Evolutionary conservation across 192 early-diverging fungal species (phyloP), one percentile per base, ranked within the genome.

Genomic region (Linnemannia hyalina): DNA sequence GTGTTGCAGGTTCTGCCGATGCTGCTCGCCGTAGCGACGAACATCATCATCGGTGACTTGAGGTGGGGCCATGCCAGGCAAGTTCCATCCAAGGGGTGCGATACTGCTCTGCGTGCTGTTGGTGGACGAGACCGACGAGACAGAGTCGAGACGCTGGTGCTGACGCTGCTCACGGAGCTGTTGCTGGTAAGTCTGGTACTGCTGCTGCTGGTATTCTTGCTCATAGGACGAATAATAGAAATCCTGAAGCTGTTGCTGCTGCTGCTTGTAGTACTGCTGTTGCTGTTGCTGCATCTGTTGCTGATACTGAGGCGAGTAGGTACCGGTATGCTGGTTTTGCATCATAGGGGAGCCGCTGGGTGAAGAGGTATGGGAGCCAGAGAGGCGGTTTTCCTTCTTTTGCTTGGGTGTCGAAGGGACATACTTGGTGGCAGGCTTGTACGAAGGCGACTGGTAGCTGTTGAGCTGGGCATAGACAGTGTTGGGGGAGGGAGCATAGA

Each of bases 131-230:
- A 76, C 46, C 6, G 84, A 86, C 23, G 75, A 77, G 29, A 82
- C 75, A 20, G 81, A 82, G 41, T 77, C 80, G n/a, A 75, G 20
- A 22, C 74, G 52, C 46, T 85, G 83, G 32, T 60, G 84, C 26
- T 84, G 77, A 68, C 69, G 77, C 42, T 71, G 80, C 32, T 83
- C 82, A 9, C 73, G 65, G 29, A 86, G 29, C 73, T 86, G 84
- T 63, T 86, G 84, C 3, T 81, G 84, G 38, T 86, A 86, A 54
- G 46, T 9, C 36, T 86, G 78, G 54, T 86, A 86, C 54, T 86
- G 84, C 72, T 86, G 78, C 20, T 86, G 79, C 47, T 86, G 78
- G 35, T 86, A 81, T 44, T 86, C 84, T 36, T 86, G 84, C 57
- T 86, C 84, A 46, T 69, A 69, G 0, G 84, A 80, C 38, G 69